Evolutionary conservation across 2,329 filamentous ascomycete genomes (phyloP).

Genomic region (Arthroderma sp.): DNA sequence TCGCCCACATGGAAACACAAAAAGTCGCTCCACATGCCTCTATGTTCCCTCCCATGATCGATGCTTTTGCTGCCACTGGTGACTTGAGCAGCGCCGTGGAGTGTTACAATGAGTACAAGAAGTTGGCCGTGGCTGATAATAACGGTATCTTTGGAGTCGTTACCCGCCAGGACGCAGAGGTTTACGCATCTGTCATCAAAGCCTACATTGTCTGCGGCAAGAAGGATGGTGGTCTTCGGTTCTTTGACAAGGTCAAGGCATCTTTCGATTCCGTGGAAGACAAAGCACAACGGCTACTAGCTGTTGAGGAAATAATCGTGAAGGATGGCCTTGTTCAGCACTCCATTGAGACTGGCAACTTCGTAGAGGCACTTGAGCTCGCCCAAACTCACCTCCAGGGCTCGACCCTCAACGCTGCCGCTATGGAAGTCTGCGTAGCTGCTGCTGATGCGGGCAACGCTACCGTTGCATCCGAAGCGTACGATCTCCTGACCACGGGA

Average conservation of each 20-base stretch:
- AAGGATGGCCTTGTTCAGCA: conserved; percentile 66
- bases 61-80: conserved; percentile 70
- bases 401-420: conserved; percentile 46
- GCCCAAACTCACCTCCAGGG: conserved; percentile 48
- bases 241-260: conserved; percentile 65
- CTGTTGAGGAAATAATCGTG: conserved; percentile 60
- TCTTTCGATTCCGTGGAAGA: conserved; percentile 35
- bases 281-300: conserved; percentile 45
- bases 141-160: conserved; percentile 55
- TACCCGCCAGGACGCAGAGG: conserved; percentile 63
- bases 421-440: conserved; percentile 59
- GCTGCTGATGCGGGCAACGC: conserved; percentile 70
- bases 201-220: conserved; percentile 76
- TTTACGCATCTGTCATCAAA: conserved; percentile 85
- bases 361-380: conserved; percentile 60
- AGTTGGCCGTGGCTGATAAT: conserved; percentile 73
- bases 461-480: conserved; percentile 54
- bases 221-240: conserved; percentile 67
- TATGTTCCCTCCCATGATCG: conserved; percentile 87
- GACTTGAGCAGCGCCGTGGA: conserved; percentile 82
- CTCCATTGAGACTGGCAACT: conserved; percentile 56
- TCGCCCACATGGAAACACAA: conserved; percentile 77
- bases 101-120: conserved; percentile 89
- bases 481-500: conserved; percentile 43
- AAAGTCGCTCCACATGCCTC: conserved; percentile 62